Base-by-base conservation (phyloP, 2,329 filamentous ascomycete species). In the Ceratocystiopsis minuta region DNA sequence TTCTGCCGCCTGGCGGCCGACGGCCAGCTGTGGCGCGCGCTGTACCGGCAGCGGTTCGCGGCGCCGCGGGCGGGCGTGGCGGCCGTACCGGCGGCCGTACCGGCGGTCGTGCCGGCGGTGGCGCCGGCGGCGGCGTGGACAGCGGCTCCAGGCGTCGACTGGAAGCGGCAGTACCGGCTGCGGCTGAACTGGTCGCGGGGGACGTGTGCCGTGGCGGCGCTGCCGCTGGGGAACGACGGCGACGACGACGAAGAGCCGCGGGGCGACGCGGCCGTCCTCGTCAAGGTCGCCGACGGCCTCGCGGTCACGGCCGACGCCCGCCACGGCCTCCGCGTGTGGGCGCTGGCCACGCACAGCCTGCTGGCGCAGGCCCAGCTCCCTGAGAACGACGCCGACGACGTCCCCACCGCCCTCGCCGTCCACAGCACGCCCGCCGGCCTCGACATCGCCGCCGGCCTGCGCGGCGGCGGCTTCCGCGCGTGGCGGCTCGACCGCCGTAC, bases 161-260 rank as follows among this genome's bases (percentile, higher is more conserved):
- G 87, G 87, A 93, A 92, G 63, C 71, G 73, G 46, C 81, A 90
- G 52, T 96, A 92, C 59, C 84, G 80, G 53, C 66, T 95, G 39
- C 72, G 83, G 37, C 81, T 94, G 55, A 96, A 96, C 60, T 96
- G 90, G 90, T 73, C 81, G 1, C 74, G 70, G 47, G 90, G 88
- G 0, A 77, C 73, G 50, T 93, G 85, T 52, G 79, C 74, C 34
- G 75, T 94, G 13, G 77, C 80, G 33, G 82, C 93, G 57, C 72
- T 95, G 28, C 67, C 62, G 67, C 41, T 62, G 31, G 38, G 35
- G 16, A 31, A 37, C 36, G 18, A 3, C 16, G n/a, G 39, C 6
- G n/a, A 10, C 12, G 9, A 17, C 13, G 6, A 16, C 14, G 14
- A 14, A 16, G 11, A 24, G 44, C 58, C 64, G 2, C 60, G 45